Percentiles rank a stretch among this genome's conserved stretches.
These are phyloP conservation scores for Infundibulicybe gibba DNA, from an alignment of 768 basidiomycete genomes.

Conservation along the genomic window DNA sequence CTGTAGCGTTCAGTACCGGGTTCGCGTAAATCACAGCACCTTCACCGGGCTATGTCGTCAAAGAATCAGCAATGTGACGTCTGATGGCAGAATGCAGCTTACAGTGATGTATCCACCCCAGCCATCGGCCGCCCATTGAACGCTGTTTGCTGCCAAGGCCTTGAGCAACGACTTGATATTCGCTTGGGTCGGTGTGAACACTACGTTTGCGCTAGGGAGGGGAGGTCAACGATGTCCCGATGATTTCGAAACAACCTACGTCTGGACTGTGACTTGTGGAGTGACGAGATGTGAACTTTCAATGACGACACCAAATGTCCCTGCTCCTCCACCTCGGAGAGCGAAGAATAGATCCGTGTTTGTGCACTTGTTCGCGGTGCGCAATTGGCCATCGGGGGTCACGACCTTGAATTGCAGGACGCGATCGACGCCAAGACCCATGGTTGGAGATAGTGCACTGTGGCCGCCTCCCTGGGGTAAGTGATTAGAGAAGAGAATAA, in stretches of 20 bases:
- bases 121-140: conserved; percentile 42
- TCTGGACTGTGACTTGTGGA: conserved; percentile 30
- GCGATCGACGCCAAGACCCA: conserved; percentile 44
- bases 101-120: conserved; percentile 33
- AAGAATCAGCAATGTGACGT: no score
- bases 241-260: conserved; percentile 12
- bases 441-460: conserved; percentile 35
- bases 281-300: conserved; percentile 33
- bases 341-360: conserved; percentile 54
- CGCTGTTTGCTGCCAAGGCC: conserved; percentile 31
- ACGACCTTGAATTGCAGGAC: conserved; percentile 50
- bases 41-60: no score
- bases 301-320: conserved; percentile 43
- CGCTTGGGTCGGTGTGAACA: conserved; percentile 21
- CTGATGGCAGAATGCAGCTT: no score
- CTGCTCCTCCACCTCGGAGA: conserved; percentile 44
- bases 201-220: conserved; percentile 19
- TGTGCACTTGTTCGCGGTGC: conserved; percentile 44
- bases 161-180: conserved; percentile 27
- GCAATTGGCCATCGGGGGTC: conserved; percentile 45
- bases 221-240: no score
- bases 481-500: neutral
- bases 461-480: conserved; percentile 35
- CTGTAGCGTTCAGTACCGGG: no score
- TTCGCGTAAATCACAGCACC: no score